phyloP scores from a whole-genome alignment of 352 stramenopile genomes.

The Thalassiosira hispida region DNA sequence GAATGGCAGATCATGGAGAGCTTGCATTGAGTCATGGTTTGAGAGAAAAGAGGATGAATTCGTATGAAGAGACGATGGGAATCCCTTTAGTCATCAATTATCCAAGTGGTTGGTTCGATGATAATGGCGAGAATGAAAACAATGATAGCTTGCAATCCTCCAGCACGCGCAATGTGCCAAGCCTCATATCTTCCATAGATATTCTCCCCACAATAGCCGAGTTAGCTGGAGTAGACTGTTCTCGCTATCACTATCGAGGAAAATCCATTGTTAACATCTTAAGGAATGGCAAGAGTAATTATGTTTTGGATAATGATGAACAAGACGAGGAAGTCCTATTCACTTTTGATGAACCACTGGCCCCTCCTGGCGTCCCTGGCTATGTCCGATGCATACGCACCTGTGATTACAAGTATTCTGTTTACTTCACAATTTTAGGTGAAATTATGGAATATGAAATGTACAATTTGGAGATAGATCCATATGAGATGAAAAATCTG shows the following conservation, averaged over 20 bases:
- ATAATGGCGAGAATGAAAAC: conserved; percentile 1
- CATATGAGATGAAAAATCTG: conserved; percentile 58
- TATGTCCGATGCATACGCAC: conserved; percentile 61
- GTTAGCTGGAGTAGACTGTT: conserved; percentile 36
- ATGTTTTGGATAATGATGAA: not conserved
- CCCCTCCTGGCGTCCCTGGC: conserved; percentile 38
- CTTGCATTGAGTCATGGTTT: conserved; percentile 50
- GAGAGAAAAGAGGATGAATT: conserved; percentile 66
- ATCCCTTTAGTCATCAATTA: conserved; percentile 61
- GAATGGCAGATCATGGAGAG: conserved; percentile 66
- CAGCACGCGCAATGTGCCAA: conserved; percentile 22
- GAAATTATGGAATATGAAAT: conserved; percentile 62
- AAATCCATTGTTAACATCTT: conserved; percentile 43
- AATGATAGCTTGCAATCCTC: conserved; percentile 7
- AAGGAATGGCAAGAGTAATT: not conserved
- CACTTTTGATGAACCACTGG: conserved; percentile 61
- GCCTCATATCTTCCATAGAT: conserved; percentile 13
- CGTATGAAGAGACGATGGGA: conserved; percentile 56
- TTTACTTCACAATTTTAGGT: conserved; percentile 59
- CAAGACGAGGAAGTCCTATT: conserved; percentile 51
- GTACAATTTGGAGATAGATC: conserved; percentile 58
- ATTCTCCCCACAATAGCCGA: conserved; percentile 42
- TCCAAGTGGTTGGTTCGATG: conserved; percentile 46
- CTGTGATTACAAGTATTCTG: conserved; percentile 56
- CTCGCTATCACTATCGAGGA: conserved; percentile 25